A percentile compares a stretch with the other conserved stretches of the same genome.
Conservation (phyloP, 345 rosid species). For the Dimocarpus longan region DNA sequence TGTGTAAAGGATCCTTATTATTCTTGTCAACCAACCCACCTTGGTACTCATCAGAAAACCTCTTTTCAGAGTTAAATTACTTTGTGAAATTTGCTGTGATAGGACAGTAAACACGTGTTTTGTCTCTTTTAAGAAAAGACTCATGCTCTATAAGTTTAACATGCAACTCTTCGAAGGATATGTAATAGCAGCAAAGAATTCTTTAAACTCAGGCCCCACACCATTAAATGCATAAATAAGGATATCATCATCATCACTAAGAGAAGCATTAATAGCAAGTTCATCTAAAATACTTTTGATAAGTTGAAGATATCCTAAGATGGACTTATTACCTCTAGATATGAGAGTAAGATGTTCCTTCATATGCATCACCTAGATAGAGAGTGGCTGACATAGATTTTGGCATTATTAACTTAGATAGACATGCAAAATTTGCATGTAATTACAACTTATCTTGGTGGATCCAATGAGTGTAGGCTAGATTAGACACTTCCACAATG, state of each 20-base stretch:
- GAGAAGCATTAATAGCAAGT: not conserved
- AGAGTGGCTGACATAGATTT: not conserved
- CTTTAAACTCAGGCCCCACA: too few species aligned
- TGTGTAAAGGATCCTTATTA: too few species aligned
- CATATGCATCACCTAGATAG: not conserved
- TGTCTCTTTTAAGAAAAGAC: too few species aligned
- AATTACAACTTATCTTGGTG: not conserved
- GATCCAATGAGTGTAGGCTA: not conserved
- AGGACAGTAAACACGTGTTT: too few species aligned
- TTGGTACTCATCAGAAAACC: too few species aligned
- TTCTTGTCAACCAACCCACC: too few species aligned
- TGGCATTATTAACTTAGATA: not conserved
- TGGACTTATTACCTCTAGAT: not conserved
- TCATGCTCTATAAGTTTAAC: too few species aligned
- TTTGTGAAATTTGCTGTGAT: too few species aligned
- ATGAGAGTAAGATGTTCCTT: not conserved
- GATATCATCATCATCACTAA: not conserved
- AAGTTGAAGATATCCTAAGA: not conserved
- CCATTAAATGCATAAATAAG: too few species aligned
- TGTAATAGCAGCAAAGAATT: too few species aligned
- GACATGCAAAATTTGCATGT: not conserved
- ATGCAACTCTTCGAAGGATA: too few species aligned
- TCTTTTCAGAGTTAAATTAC: too few species aligned
- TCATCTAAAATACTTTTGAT: not conserved
- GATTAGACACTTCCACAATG: not conserved